Percentiles rank a stretch among this genome's conserved stretches.
These are phyloP conservation scores for Solanum ossicruentum DNA, from an alignment of 257 asterid genomes.

Conservation along the genomic window DNA sequence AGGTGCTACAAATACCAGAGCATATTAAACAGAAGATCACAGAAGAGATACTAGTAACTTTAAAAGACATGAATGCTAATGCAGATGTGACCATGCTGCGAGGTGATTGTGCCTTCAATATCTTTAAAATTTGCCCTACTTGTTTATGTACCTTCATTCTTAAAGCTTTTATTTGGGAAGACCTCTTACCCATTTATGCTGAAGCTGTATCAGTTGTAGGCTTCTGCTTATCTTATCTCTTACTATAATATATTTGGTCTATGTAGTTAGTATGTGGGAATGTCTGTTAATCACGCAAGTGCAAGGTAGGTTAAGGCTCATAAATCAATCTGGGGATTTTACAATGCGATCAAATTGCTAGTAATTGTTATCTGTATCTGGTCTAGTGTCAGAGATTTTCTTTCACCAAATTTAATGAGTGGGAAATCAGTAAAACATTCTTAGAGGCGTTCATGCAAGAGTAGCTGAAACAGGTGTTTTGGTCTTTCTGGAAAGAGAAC, in stretches of 20 bases:
- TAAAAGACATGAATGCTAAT: conserved; percentile 45
- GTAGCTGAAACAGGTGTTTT: neutral
- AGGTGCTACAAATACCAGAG: conserved; percentile 42
- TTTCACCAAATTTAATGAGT: neutral
- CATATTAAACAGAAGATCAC: conserved; percentile 43
- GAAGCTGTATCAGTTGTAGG: neutral
- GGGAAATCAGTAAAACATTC: neutral
- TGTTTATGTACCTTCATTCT: neutral
- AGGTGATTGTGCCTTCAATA: conserved; percentile 29
- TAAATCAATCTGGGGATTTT: neutral
- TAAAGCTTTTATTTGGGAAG: neutral
- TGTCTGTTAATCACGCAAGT: neutral
- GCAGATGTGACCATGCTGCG: conserved; percentile 39
- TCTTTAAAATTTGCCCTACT: neutral
- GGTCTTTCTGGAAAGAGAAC: neutral
- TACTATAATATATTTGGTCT: neutral
- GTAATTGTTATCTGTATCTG: neutral
- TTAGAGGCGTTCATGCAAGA: neutral
- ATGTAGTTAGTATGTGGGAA: neutral
- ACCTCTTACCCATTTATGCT: neutral
- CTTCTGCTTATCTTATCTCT: neutral
- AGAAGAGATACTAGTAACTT: conserved; percentile 38
- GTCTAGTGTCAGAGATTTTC: neutral
- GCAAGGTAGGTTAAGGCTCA: neutral
- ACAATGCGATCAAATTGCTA: neutral